Conservation (phyloP, 257 asterid species). For the Scutellaria barbata region DNA sequence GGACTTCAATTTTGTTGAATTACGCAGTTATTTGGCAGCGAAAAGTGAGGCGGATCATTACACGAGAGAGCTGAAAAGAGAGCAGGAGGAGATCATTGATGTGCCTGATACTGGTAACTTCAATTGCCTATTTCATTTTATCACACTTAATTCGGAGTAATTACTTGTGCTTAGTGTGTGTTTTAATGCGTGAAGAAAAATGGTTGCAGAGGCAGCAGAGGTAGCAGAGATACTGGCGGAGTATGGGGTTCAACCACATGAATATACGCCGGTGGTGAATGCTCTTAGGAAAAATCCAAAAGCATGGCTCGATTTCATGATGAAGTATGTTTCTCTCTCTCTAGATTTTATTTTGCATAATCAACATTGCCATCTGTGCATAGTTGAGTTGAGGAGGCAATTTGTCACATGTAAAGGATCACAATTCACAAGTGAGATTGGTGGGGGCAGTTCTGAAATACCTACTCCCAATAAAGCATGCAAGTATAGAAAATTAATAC, state of each 20-base stretch:
- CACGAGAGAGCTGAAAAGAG: constrained; percentile 74
- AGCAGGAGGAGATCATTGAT: constrained; percentile 75
- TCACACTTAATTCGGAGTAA: too few relatives aligned
- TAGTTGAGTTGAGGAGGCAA: too few relatives aligned
- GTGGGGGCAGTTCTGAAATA: too few relatives aligned
- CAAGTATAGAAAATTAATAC: too few relatives aligned
- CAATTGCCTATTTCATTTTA: background rate
- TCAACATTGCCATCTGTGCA: too few relatives aligned
- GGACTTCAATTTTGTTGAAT: background rate
- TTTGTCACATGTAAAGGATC: too few relatives aligned
- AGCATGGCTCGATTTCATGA: constrained; percentile 98
- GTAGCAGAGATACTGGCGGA: constrained; percentile 87
- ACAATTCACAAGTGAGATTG: too few relatives aligned
- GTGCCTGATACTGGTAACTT: constrained; percentile 88
- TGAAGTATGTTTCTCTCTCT: constrained; percentile 61
- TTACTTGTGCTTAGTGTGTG: background rate
- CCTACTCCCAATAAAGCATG: too few relatives aligned
- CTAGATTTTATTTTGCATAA: background rate
- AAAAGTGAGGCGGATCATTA: constrained; percentile 97
- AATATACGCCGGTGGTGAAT: constrained; percentile 80
- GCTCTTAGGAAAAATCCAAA: constrained; percentile 87
- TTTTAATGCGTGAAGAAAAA: background rate
- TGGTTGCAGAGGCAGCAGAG: constrained; percentile 92
- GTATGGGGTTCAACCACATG: constrained; percentile 79
- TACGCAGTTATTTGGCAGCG: constrained; percentile 78